Evolutionary conservation across 2,329 filamentous ascomycete species (phyloP), one percentile per base, ranked within the genome.

Genomic region (Calycina herbarum): DNA sequence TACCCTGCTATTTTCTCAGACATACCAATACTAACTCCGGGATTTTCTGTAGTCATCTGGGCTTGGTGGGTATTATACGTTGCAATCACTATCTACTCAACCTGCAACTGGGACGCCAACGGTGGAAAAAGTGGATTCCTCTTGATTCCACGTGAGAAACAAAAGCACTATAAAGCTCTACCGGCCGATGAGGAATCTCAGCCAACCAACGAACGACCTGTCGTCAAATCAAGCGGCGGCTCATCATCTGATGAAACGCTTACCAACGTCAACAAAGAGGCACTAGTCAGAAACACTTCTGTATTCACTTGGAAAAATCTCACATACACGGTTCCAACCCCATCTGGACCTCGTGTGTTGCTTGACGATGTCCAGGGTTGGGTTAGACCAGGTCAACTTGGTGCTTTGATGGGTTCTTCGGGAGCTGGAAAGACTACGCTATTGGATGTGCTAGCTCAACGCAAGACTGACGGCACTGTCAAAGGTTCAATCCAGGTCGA

Each of bases 391-490:
- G 89, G 89, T n/a, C 63, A 64, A 45, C 59, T 64, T 4, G 63
- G 87, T 33, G 88, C 87, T 27, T 80, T 90, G 0, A 90, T 90
- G 88, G 74, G 72, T 17, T 73, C 72, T n/a, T 75, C 81, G 3
- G 84, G 85, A 13, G 85, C 85, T 1, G 86, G 86, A n/a, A 88
- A 88, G 73, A 88, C 85, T 0, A 88, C 85, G 0, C 75, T 88
- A 0, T 78, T 88, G 5, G 83, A 88, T 73, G 82, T 83, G 1
- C 76, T 88, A 2, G 85, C 85, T 0, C 80, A 85, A 62, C 80
- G 89, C 17, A 85, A 91, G 76, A 93, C 91, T 0, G 94, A 94
- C 86, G 94, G 94, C 78, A 90, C 96, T 11, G 92, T 97, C 61
- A 86, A 86, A 5, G 94, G 94, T 60, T 90, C 94, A 70, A 94